Conservation (phyloP, 306 rosid genomes). For the Malus sylvestris region DNA sequence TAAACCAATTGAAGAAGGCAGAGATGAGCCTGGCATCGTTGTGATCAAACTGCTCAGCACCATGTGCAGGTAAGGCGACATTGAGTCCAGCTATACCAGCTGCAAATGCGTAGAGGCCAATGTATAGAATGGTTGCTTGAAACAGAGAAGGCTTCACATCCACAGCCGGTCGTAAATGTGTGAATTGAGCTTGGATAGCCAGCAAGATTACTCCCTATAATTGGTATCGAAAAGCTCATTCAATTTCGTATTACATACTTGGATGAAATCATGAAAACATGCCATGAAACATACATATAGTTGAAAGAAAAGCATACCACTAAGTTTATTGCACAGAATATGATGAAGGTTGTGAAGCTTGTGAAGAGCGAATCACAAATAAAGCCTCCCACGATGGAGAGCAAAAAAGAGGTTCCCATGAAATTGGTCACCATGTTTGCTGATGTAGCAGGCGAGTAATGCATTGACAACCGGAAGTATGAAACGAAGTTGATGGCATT, state of each 20-base stretch:
- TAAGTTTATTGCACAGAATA: constrained; percentile 13
- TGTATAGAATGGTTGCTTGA: constrained; percentile 17
- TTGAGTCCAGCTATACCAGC: constrained; percentile 26
- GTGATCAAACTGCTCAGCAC: constrained; percentile 36
- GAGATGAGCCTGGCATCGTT: constrained; percentile 21
- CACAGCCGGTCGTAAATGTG: background rate
- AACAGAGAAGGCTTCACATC: background rate
- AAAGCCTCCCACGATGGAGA: constrained; percentile 33
- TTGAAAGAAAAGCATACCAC: background rate
- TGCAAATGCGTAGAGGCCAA: constrained; percentile 27
- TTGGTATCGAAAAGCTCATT: background rate
- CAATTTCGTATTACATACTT: background rate
- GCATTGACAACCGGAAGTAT: constrained; percentile 26
- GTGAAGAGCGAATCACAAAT: constrained; percentile 31
- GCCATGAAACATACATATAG: background rate
- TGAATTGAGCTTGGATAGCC: constrained; percentile 25
- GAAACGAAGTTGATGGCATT: constrained; percentile 25
- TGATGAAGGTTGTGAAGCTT: constrained; percentile 27
- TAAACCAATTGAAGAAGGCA: constrained; percentile 40
- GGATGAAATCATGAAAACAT: background rate
- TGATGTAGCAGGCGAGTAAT: constrained; percentile 28
- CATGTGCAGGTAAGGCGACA: constrained; percentile 35
- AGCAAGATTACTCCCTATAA: constrained; percentile 23
- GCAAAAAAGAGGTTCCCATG: constrained; percentile 29
- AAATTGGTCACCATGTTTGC: constrained; percentile 40